Base-by-base conservation (phyloP, 2,329 filamentous ascomycete genomes). In the Cryphonectria nitschkei region DNA sequence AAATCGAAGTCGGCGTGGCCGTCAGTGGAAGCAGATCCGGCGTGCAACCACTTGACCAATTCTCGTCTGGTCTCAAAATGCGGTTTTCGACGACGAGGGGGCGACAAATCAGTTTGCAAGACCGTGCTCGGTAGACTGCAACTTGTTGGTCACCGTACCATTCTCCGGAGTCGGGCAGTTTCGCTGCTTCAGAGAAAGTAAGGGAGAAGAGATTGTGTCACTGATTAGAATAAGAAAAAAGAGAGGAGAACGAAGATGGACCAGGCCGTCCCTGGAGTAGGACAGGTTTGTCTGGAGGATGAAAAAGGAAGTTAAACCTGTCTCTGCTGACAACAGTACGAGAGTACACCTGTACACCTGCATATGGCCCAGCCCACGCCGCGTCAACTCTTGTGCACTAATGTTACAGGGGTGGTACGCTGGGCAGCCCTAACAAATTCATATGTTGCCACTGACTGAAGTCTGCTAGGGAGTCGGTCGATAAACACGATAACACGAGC, bases 131-230 rank as follows among this genome's bases (percentile, higher is more conserved):
- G 39, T 46, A 32, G 46, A 37, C 32, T 54, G 65, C 65, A 32
- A 60, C 39, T 41, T 60, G 41, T 50, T 32, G 37, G 65, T 67
- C 67, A 68, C 58, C 46, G 43, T 50, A 67, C 65, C 67, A 68
- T 68, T 54, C 67, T 68, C n/a, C n/a, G 19, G 22, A 14, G 32
- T 62, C 1, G 6, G 34, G 22, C 29, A 13, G 19, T 19, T n/a
- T 60, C 37, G 22, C 43, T 22, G 46, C 64, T 56, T 34, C 64
- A 32, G 32, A n/a, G 46, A 26, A 65, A 8, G 37, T 13, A 64
- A 64, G 37, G 37, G 61, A 64, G 58, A 64, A 19, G 39, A 22
- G 13, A 46, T 41, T 41, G 14, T n/a, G 39, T 46, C 61, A 22
- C n/a, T 46, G 26, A 7, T 26, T 14, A 32, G 34, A 39, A 61